Conservation (phyloP, 495 filamentous ascomycete species). For the Xylaria longipes region DNA sequence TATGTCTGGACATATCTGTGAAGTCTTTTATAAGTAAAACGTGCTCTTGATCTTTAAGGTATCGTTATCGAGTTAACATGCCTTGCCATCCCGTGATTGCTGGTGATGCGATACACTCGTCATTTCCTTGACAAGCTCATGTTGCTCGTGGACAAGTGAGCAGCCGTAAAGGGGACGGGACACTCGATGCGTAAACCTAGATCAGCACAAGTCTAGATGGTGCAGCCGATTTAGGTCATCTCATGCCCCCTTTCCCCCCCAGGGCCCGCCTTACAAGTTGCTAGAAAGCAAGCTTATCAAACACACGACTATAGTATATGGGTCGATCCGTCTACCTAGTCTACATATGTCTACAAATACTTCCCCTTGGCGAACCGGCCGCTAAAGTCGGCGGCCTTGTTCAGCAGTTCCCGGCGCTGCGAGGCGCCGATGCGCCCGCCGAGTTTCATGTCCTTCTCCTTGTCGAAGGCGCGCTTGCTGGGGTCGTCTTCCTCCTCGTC, state of each 20-base stretch:
- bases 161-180: background rate
- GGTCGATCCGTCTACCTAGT: background rate
- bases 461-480: slow-evolving; percentile 84
- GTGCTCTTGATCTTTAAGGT: background rate
- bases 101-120: background rate
- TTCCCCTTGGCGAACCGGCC: slow-evolving; percentile 81
- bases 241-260: background rate
- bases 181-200: background rate
- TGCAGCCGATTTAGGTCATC: background rate
- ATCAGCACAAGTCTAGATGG: background rate
- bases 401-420: slow-evolving; percentile 80
- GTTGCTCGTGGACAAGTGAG: background rate
- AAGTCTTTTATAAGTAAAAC: background rate
- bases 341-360: slow-evolving; percentile 60
- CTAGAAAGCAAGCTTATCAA: background rate
- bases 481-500: slow-evolving; percentile 87
- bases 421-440: slow-evolving; percentile 73
- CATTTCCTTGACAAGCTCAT: background rate
- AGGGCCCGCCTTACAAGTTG: background rate
- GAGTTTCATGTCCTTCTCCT: slow-evolving; percentile 91
- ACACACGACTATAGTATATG: background rate
- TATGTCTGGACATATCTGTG: background rate
- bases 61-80: background rate
- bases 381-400: slow-evolving; percentile 81
- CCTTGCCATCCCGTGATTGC: background rate